phyloP scores from a whole-genome alignment of 2,329 filamentous ascomycete species.

The Ophiostoma australiae region DNA sequence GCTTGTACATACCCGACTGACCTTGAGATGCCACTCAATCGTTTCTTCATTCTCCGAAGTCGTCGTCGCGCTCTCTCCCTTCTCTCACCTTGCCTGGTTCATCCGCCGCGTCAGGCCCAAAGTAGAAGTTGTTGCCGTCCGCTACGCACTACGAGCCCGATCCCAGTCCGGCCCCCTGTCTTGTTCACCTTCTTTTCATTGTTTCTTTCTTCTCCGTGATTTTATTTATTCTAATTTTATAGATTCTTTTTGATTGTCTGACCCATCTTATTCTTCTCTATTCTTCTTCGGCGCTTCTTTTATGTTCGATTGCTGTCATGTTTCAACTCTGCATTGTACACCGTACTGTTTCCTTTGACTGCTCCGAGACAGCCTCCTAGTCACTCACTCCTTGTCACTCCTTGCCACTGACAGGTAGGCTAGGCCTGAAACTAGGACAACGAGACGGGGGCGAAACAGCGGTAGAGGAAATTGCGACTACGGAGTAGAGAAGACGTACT shows the following conservation, averaged over 20 bases:
- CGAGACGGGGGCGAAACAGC: not conserved
- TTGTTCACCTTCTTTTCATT: not conserved
- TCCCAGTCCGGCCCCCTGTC: slow-evolving; percentile 4
- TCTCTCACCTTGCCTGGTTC: not conserved
- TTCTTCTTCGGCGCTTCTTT: not conserved
- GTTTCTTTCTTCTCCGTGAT: not conserved
- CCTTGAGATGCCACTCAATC: not conserved
- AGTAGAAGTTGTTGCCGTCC: slow-evolving; percentile 5
- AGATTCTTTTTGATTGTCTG: not conserved
- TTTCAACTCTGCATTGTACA: not conserved
- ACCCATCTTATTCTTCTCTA: not conserved
- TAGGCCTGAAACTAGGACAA: not conserved
- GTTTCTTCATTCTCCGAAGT: not conserved
- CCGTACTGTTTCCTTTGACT: not conserved
- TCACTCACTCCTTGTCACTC: too few relatives aligned
- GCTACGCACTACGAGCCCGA: slow-evolving; percentile 1
- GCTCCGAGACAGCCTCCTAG: not conserved
- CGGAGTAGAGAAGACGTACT: not conserved
- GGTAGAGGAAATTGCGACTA: not conserved
- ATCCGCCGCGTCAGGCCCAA: not conserved
- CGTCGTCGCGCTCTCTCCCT: not conserved
- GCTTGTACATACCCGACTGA: not conserved
- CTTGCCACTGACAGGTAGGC: not conserved
- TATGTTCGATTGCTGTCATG: not conserved
- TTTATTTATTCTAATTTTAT: not conserved